phyloP scores from a whole-genome alignment of 495 filamentous ascomycete genomes.

The Symbiotaphrina buchneri region DNA sequence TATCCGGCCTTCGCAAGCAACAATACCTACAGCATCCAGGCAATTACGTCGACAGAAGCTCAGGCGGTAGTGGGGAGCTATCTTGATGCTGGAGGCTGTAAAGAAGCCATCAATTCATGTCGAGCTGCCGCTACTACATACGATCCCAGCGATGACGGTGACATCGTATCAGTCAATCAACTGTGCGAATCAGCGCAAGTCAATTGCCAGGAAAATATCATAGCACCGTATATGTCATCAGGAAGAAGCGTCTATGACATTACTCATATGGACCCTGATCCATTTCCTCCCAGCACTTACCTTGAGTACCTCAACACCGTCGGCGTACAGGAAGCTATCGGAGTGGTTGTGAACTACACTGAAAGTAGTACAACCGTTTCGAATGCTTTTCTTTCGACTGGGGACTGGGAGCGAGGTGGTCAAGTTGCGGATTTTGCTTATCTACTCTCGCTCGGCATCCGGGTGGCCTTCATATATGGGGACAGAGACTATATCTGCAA shows the following conservation, averaged over 20 bases:
- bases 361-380: slow-evolving; percentile 7
- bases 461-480: slow-evolving; percentile 17
- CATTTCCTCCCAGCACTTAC: slow-evolving; percentile 12
- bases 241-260: slow-evolving; percentile 18
- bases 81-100: slow-evolving; percentile 23
- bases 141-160: slow-evolving; percentile 21
- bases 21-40: slow-evolving; percentile 19
- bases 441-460: slow-evolving; percentile 24
- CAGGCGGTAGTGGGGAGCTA: slow-evolving; percentile 17
- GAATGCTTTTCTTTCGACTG: slow-evolving; percentile 10
- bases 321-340: slow-evolving; percentile 10
- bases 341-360: slow-evolving; percentile 10
- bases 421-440: slow-evolving; percentile 24
- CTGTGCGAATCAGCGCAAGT: slow-evolving; percentile 20
- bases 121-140: slow-evolving; percentile 15
- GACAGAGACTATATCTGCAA: slow-evolving; percentile 43
- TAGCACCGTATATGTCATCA: slow-evolving; percentile 19
- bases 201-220: slow-evolving; percentile 22
- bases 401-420: slow-evolving; percentile 25
- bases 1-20: slow-evolving; percentile 19
- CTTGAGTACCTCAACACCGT: slow-evolving; percentile 12
- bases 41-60: slow-evolving; percentile 13
- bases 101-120: slow-evolving; percentile 25
- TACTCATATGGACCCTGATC: slow-evolving; percentile 9
- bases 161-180: slow-evolving; percentile 21